Evolutionary conservation across 1,284 basidiomycete species (phyloP).

Genomic region (Marasmius tenuissimus): DNA sequence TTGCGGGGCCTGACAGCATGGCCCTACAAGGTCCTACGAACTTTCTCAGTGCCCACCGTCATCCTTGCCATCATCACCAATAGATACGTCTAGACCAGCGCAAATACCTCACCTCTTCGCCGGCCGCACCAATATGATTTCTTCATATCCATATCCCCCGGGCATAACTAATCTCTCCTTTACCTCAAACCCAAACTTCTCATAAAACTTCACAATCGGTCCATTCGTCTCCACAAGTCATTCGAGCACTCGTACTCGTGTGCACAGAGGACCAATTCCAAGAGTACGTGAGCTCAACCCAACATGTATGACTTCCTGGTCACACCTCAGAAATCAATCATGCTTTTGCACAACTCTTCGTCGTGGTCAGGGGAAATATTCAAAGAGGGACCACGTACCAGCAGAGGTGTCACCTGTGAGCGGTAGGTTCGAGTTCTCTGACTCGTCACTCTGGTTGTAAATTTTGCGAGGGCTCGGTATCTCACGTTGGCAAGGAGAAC

Average conservation of each 20-base stretch:
- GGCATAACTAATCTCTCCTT: not conserved
- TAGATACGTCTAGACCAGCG: too few relatives aligned
- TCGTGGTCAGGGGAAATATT: not conserved
- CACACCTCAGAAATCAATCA: not conserved
- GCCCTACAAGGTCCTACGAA: too few relatives aligned
- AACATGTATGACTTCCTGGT: not conserved
- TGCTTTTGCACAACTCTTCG: not conserved
- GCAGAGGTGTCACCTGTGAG: not conserved
- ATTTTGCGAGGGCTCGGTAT: not conserved
- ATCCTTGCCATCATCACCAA: too few relatives aligned
- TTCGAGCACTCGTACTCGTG: not conserved
- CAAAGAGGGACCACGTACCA: not conserved
- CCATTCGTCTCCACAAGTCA: not conserved
- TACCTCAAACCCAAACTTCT: not conserved
- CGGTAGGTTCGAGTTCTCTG: not conserved
- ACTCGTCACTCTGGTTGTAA: not conserved
- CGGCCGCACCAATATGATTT: not conserved
- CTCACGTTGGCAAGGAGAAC: not conserved
- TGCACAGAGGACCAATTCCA: not conserved
- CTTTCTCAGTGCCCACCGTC: too few relatives aligned
- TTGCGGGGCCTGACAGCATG: too few relatives aligned
- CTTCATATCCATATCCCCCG: not conserved
- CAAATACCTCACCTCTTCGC: not conserved
- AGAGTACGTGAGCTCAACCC: not conserved
- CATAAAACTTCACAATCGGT: not conserved